These are phyloP conservation scores for Aspergillus sp. DNA, from an alignment of 2,329 filamentous ascomycete species.

Conservation along the genomic window DNA sequence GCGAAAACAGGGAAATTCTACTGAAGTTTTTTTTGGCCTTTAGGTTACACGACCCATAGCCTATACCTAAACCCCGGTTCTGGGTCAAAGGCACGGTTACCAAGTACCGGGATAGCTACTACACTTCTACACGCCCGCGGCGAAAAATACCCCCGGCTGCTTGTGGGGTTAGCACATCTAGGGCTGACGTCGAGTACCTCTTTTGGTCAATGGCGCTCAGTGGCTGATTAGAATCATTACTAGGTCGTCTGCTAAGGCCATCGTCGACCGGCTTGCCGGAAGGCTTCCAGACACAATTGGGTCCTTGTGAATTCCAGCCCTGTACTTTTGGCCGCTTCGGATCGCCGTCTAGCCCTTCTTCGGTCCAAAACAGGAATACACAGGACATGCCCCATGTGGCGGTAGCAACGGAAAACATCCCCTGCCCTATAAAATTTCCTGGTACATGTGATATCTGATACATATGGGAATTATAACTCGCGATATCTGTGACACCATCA, in stretches of 20 bases:
- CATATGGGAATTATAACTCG: no score
- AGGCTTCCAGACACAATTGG: neutral
- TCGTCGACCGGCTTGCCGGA: neutral
- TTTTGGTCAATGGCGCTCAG: no score
- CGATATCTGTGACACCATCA: neutral
- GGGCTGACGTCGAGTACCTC: neutral
- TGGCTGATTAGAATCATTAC: neutral
- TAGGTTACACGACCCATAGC: neutral
- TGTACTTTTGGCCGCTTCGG: neutral
- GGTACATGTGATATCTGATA: no score
- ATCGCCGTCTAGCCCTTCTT: neutral
- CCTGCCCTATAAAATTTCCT: neutral
- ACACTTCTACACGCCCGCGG: neutral
- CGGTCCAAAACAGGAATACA: neutral
- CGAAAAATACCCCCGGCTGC: neutral
- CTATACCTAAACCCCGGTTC: neutral
- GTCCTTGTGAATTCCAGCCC: neutral
- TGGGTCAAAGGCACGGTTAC: neutral
- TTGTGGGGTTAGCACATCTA: neutral
- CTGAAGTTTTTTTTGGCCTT: neutral
- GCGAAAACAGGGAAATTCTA: neutral
- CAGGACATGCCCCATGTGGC: neutral
- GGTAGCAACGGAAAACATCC: neutral
- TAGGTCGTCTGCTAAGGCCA: neutral
- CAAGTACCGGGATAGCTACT: neutral